phyloP scores from a whole-genome alignment of 257 asterid species.

The Rubia yunnanensis region DNA sequence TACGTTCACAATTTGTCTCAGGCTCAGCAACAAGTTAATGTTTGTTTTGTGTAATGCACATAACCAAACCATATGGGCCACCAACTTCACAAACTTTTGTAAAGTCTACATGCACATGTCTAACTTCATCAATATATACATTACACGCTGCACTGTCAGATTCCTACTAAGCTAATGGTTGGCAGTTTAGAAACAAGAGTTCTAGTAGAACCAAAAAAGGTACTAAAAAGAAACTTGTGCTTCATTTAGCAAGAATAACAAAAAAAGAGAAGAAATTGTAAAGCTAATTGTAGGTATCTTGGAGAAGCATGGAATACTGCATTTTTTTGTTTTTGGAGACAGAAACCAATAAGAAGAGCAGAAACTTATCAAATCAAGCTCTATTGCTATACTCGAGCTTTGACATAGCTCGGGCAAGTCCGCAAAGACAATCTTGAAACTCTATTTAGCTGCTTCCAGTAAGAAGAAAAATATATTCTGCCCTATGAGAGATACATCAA shows the following conservation, averaged over 20 bases:
- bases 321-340: background rate
- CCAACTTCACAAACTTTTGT: too few species aligned
- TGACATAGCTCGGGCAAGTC: background rate
- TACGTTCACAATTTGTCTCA: too few species aligned
- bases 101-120: background rate
- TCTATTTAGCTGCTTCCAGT: background rate
- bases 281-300: background rate
- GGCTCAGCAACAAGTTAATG: too few species aligned
- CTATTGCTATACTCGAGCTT: background rate
- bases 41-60: too few species aligned
- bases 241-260: too few species aligned
- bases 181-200: too few species aligned
- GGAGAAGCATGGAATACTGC: background rate
- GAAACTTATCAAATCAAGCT: background rate
- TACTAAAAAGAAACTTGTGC: too few species aligned
- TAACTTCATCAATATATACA: background rate
- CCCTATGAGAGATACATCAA: too few species aligned
- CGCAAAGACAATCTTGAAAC: background rate
- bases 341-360: background rate
- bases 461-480: background rate
- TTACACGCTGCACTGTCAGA: background rate
- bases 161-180: background rate
- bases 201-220: background rate
- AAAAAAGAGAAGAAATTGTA: too few species aligned
- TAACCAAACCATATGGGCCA: too few species aligned